Base-by-base conservation (phyloP, 768 basidiomycete genomes). In the Tylopilus vinaceipallidus region DNA sequence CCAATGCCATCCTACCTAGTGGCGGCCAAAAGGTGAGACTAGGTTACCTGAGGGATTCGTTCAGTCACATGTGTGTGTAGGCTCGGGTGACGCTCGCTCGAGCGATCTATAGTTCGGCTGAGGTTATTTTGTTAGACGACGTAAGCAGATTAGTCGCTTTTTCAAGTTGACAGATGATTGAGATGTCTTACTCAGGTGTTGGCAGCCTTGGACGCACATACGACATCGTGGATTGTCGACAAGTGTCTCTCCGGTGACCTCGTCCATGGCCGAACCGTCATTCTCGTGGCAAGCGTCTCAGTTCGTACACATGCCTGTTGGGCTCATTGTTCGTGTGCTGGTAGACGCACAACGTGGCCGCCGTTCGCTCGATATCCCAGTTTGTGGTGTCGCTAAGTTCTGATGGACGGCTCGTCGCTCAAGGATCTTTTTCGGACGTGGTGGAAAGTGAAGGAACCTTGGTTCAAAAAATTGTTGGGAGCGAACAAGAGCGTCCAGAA, bases 31-130 rank as follows among this genome's bases (percentile, higher is more conserved):
- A 47, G 46, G 46, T 47, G 29, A 32, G 39, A 2, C 9, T 10
- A n/a, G 13, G 22, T 44, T 24, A 7, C 26, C 9, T 17, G 6
- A 13, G 6, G n/a, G n/a, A 2, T 12, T 11, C n/a, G 17, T 32
- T 22, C 43, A 3, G 0, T 6, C 2, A 6, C 27, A 27, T 47
- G n/a, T 47, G 3, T 20, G 11, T 29, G n/a, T 16, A 47, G 46
- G 40, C 46, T 33, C 46, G 40, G 13, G 17, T 47, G 22, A 47
- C 47, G 8, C 30, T 47, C 6, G 47, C 47, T 33, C 40, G 47
- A 13, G 30, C 47, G 23, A 32, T 47, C 13, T 47, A 47, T 32
- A 47, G 39, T 19, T 45, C 13, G 3, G 47, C 40, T 2, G 47
- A 47, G 6, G 33, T 44, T 6, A 20, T 45, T 16, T 33, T 45